Conservation (phyloP, 345 rosid genomes). For the Eucalyptus erythrocorys region DNA sequence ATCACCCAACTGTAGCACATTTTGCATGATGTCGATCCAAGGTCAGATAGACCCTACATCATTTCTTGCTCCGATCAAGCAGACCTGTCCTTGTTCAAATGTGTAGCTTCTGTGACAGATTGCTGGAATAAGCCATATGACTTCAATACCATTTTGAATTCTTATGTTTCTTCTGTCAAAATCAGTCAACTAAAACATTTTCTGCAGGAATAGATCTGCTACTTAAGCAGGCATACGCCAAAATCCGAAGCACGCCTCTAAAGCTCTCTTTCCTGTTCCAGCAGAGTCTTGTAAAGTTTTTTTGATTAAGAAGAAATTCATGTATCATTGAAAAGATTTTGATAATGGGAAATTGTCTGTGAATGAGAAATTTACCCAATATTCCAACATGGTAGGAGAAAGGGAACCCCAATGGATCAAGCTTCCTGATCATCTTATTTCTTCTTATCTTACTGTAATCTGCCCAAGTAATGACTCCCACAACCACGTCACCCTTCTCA, state of each 20-base stretch:
- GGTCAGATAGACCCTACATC: background rate
- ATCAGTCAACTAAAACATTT: background rate
- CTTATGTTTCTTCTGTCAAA: background rate
- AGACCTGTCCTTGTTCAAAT: background rate
- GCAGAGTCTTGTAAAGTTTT: too few species aligned
- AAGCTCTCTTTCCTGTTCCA: background rate
- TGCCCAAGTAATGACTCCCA: constrained; percentile 33
- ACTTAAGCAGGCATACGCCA: background rate
- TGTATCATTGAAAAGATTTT: background rate
- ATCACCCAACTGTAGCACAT: background rate
- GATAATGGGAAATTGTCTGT: background rate
- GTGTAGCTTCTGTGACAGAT: background rate
- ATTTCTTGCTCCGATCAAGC: background rate
- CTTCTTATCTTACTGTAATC: constrained; percentile 26
- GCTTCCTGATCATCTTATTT: constrained; percentile 16
- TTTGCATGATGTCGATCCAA: background rate
- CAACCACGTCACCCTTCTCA: constrained; percentile 30
- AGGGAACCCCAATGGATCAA: constrained; percentile 49
- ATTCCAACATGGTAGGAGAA: constrained; percentile 12
- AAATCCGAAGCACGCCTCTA: too few species aligned
- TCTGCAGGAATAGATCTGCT: too few species aligned
- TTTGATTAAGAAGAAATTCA: background rate
- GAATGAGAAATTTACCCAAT: background rate
- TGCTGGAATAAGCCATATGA: background rate
- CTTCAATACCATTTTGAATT: background rate